A percentile compares a stretch with the other conserved stretches of the same genome.
These are phyloP conservation scores for Davidsoniella eucalypti DNA, from an alignment of 2,329 filamentous ascomycete species.

Conservation along the genomic window DNA sequence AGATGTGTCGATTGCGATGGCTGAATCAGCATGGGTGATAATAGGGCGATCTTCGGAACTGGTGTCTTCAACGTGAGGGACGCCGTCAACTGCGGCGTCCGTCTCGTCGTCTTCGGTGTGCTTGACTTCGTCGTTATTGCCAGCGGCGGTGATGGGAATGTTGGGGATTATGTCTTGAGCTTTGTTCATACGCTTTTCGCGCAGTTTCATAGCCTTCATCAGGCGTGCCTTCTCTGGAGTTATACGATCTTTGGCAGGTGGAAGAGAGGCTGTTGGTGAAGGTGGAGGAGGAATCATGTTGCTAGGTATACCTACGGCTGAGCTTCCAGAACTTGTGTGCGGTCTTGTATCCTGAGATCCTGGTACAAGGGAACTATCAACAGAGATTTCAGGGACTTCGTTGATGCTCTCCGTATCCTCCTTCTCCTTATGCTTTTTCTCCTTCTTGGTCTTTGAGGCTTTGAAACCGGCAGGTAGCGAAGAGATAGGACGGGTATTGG, in stretches of 20 bases:
- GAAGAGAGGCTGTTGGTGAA: conserved; percentile 13
- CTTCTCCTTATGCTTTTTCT: conserved; percentile 14
- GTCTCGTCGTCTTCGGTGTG: conserved; percentile 16
- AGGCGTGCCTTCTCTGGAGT: conserved; percentile 81
- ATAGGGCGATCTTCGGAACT: conserved; percentile 14
- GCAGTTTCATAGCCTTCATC: conserved; percentile 84
- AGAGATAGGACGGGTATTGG: conserved; percentile 53
- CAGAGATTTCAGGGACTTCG: conserved; percentile 22
- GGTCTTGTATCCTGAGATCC: conserved; percentile 18
- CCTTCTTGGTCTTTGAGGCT: conserved; percentile 23
- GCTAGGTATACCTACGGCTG: conserved; percentile 1
- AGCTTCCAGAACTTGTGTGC: conserved; percentile 19
- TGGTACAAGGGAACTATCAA: conserved; percentile 19
- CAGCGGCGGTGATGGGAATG: background rate
- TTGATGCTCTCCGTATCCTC: conserved; percentile 16
- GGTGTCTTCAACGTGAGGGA: conserved; percentile 24
- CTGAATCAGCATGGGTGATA: conserved; percentile 33
- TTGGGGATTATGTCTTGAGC: background rate
- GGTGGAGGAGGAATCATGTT: conserved; percentile 9
- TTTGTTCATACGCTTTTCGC: conserved; percentile 50
- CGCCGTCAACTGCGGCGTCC: conserved; percentile 16
- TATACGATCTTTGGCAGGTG: conserved; percentile 34
- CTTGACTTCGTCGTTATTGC: conserved; percentile 13
- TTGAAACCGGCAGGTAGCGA: conserved; percentile 70
- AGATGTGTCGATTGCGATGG: conserved; percentile 32